These are phyloP conservation scores for Trichoderma koningiopsis DNA, from an alignment of 2,329 filamentous ascomycete genomes.

Conservation along the genomic window DNA sequence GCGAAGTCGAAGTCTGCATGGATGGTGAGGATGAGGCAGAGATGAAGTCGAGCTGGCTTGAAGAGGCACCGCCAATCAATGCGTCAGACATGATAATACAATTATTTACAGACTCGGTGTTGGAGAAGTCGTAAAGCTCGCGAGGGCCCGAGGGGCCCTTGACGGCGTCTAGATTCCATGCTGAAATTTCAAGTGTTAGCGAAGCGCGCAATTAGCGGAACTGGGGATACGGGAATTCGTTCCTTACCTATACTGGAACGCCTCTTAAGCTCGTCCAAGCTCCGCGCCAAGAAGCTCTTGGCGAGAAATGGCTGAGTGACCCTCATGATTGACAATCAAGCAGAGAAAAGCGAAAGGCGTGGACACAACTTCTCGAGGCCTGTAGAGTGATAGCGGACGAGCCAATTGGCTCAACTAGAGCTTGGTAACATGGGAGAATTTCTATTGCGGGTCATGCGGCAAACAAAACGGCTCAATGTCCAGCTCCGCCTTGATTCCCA, in stretches of 20 bases:
- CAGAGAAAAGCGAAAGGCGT: constrained; percentile 14
- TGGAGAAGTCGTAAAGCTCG: constrained; percentile 65
- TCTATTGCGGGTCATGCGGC: neutral
- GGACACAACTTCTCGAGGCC: neutral
- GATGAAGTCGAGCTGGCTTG: constrained; percentile 69
- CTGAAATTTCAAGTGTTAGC: constrained; percentile 45
- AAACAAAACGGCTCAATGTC: neutral
- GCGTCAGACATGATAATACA: constrained; percentile 83
- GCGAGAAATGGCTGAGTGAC: constrained; percentile 46
- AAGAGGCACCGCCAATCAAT: constrained; percentile 85
- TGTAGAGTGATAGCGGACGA: constrained; percentile 17
- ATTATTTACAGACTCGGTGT: constrained; percentile 47
- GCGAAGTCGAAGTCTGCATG: neutral
- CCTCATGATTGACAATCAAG: constrained; percentile 50
- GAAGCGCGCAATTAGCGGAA: neutral
- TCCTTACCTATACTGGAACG: constrained; percentile 56
- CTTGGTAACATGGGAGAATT: constrained; percentile 31
- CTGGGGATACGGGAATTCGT: neutral
- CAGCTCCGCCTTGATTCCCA: neutral
- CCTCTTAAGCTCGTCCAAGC: constrained; percentile 61
- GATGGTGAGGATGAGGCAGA: constrained; percentile 30
- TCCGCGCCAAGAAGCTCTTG: constrained; percentile 60
- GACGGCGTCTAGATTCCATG: constrained; percentile 69
- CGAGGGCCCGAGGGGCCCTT: constrained; percentile 65
- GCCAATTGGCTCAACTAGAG: constrained; percentile 37